Evolutionary conservation across 73 alveolate genomes (phyloP), one percentile per base, ranked within the genome.

Genomic region (Symbiodinium natans): DNA sequence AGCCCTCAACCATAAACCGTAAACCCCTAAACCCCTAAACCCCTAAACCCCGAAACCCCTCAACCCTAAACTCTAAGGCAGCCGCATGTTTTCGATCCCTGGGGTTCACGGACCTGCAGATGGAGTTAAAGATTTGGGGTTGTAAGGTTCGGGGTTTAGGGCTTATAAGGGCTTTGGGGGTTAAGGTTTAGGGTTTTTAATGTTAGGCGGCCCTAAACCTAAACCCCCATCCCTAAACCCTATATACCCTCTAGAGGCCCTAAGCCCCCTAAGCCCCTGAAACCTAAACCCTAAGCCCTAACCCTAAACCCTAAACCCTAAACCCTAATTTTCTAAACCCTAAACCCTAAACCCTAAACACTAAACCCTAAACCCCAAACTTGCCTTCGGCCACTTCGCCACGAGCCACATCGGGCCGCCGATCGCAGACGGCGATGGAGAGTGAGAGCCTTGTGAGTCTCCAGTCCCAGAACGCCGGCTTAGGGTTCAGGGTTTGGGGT

Each of bases 321-420:
- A n/a, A n/a, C n/a, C n/a, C n/a, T n/a, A n/a, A 43, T 8, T n/a
- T n/a, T n/a, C n/a, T n/a, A 43, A 46, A 2, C 1, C 59, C 0
- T 46, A 46, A 46, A 46, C 59, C 59, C 59, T 46, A 46, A 46
- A 46, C 59, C 1, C 27, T 52, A 52, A 52, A 52, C 68, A 21
- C 0, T n/a, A n/a, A n/a, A n/a, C n/a, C n/a, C n/a, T n/a, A 52
- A 52, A 52, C 68, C 68, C 68, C 17, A 52, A 52, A 52, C n/a
- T 0, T 42, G 43, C 95, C 95, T 88, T 88, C 95, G 10, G 95
- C 95, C 8, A 63, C 95, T 29, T 88, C 95, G 1, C 95, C 95
- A 31, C 95, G 52, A 13, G 95, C 95, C 41, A 88, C 95, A 42
- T 88, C 95, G 10, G 95, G 95, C 46, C 95, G 95, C 46, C 95